Conservation (phyloP, 306 rosid species). For the Vigna unguiculata region DNA sequence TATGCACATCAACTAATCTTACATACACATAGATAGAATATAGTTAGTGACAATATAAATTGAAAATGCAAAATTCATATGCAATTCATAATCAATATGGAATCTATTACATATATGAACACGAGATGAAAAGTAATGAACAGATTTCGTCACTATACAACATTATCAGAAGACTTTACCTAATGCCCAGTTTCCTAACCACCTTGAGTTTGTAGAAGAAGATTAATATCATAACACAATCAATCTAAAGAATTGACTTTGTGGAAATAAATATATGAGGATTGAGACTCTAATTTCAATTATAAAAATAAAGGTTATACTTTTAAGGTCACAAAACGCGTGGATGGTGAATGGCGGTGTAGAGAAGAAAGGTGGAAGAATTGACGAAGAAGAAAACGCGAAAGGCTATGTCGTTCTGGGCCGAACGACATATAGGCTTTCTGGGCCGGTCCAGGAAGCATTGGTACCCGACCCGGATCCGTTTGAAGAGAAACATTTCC, state of each 20-base stretch:
- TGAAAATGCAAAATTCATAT: neutral
- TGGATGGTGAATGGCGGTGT: neutral
- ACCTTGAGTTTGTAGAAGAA: neutral
- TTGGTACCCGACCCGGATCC: neutral
- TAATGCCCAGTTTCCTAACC: neutral
- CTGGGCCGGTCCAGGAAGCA: neutral
- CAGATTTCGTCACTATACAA: neutral
- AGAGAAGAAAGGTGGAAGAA: neutral
- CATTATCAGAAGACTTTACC: neutral
- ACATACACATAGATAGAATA: neutral
- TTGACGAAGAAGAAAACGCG: neutral
- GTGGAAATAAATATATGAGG: too few species aligned
- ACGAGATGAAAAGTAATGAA: neutral
- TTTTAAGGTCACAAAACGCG: neutral
- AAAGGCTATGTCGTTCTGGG: conserved; percentile 9
- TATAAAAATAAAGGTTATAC: neutral
- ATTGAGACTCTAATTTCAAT: too few species aligned
- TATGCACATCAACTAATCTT: neutral
- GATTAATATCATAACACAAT: neutral
- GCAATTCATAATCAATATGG: neutral
- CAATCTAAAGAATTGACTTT: too few species aligned
- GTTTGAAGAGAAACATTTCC: neutral
- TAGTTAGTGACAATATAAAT: neutral
- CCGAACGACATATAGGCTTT: neutral
- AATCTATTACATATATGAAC: neutral